phyloP scores from a whole-genome alignment of 1,284 basidiomycete species.

The Marasmius tenuissimus region DNA sequence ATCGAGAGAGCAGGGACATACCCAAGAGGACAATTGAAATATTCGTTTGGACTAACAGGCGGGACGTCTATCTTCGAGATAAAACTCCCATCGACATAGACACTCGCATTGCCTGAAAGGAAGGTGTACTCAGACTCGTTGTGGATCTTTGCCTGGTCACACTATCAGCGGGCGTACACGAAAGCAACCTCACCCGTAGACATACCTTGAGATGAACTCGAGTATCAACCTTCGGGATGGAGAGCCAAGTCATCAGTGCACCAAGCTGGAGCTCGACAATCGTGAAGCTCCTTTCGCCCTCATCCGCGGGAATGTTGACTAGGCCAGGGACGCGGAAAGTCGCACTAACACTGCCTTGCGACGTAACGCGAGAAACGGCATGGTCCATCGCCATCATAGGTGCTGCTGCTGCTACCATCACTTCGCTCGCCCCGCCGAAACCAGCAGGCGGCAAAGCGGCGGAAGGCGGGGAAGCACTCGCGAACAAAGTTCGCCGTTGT shows the following conservation, averaged over 20 bases:
- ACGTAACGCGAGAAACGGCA: slow-evolving; percentile 6
- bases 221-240: slow-evolving; percentile 30
- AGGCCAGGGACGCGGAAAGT: slow-evolving; percentile 31
- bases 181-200: background rate
- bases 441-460: background rate
- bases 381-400: slow-evolving; percentile 6
- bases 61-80: slow-evolving; percentile 31
- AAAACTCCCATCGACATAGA: slow-evolving; percentile 41
- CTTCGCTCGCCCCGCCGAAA: background rate
- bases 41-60: slow-evolving; percentile 33
- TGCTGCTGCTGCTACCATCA: background rate
- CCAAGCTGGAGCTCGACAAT: slow-evolving; percentile 28
- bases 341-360: slow-evolving; percentile 26
- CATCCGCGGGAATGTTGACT: slow-evolving; percentile 32
- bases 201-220: slow-evolving; percentile 28
- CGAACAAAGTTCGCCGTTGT: background rate
- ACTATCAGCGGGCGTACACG: background rate
- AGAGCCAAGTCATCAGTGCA: slow-evolving; percentile 33
- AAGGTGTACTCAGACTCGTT: slow-evolving; percentile 39
- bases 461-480: background rate
- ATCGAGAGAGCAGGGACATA: background rate
- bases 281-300: slow-evolving; percentile 28
- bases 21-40: slow-evolving; percentile 8
- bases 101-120: slow-evolving; percentile 29
- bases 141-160: slow-evolving; percentile 31